phyloP scores from a whole-genome alignment of 192 early-diverging fungal genomes.

The Pilobolus umbonatus region DNA sequence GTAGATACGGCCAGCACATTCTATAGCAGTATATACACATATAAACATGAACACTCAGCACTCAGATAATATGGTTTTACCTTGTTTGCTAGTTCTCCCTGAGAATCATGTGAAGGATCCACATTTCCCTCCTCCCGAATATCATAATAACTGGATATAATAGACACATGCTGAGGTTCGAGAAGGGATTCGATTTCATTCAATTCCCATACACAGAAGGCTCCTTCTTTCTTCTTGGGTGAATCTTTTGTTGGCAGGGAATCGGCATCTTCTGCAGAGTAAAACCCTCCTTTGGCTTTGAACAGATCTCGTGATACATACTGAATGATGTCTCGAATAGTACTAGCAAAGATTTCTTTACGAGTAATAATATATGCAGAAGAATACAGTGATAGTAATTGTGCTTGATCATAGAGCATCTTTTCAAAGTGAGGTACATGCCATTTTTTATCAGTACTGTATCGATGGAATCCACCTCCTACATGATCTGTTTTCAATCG shows the following conservation, averaged over 20 bases:
- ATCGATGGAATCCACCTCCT: conserved; percentile 47
- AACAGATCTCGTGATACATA: conserved; percentile 52
- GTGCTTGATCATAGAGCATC: conserved; percentile 71
- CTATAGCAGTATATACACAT: no score
- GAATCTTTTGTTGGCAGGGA: conserved; percentile 41
- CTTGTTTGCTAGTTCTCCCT: conserved; percentile 51
- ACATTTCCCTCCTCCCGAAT: conserved; percentile 54
- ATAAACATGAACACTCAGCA: no score
- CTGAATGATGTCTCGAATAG: conserved; percentile 46
- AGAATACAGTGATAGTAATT: conserved; percentile 45
- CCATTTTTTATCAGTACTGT: conserved; percentile 35
- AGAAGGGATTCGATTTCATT: conserved; percentile 42
- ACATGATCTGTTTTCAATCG: conserved; percentile 34
- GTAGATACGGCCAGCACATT: conserved; percentile 50
- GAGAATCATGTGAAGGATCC: conserved; percentile 44
- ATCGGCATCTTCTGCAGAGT: conserved; percentile 66
- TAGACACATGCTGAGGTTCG: conserved; percentile 23
- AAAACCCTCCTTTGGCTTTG: conserved; percentile 49
- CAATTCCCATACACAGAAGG: conserved; percentile 59
- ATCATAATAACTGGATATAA: conserved; percentile 49
- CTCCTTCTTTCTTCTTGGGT: conserved; percentile 53
- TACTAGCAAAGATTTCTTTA: conserved; percentile 40
- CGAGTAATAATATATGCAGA: conserved; percentile 44
- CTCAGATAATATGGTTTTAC: conserved; percentile 33
- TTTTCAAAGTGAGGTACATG: conserved; percentile 71